These are phyloP conservation scores for Agapanthus africanus DNA, from an alignment of 106 monocot genomes.

Conservation along the genomic window DNA sequence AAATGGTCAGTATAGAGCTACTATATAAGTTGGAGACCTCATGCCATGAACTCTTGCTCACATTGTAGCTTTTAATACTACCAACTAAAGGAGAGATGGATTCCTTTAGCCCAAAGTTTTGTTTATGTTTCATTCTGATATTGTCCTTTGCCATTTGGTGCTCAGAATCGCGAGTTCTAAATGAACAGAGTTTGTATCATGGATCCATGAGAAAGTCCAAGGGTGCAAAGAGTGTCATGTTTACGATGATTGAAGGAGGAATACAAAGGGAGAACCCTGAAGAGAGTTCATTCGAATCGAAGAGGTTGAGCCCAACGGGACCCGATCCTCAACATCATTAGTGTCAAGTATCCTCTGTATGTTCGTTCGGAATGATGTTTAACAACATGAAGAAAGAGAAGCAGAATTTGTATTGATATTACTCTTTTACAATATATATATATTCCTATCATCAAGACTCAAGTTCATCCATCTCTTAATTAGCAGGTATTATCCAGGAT, in stretches of 20 bases:
- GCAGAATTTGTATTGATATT: not conserved
- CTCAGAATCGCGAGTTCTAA: constrained; percentile 7
- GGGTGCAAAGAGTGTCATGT: not conserved
- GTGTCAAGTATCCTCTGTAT: not conserved
- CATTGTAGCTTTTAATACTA: not conserved
- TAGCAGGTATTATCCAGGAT: not conserved
- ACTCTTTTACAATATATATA: too few species aligned
- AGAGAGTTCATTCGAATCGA: constrained; percentile 4
- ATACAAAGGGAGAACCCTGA: too few species aligned
- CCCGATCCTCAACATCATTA: constrained; percentile 33
- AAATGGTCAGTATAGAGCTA: too few species aligned
- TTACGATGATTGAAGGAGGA: not conserved
- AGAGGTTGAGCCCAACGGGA: constrained; percentile 27
- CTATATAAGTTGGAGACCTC: constrained; percentile 12
- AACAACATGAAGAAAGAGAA: not conserved
- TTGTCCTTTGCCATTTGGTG: constrained; percentile 7
- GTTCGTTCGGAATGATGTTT: not conserved
- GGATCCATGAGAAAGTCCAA: not conserved
- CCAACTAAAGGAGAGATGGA: not conserved
- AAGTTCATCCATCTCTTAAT: constrained; percentile 6
- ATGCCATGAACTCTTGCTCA: constrained; percentile 14
- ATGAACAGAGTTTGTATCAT: not conserved
- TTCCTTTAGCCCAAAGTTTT: not conserved
- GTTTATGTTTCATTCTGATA: constrained; percentile 16
- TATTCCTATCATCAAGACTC: not conserved